These are phyloP conservation scores for Austroboletus novae-zelandiae DNA, from an alignment of 1,284 basidiomycete genomes.

Conservation along the genomic window DNA sequence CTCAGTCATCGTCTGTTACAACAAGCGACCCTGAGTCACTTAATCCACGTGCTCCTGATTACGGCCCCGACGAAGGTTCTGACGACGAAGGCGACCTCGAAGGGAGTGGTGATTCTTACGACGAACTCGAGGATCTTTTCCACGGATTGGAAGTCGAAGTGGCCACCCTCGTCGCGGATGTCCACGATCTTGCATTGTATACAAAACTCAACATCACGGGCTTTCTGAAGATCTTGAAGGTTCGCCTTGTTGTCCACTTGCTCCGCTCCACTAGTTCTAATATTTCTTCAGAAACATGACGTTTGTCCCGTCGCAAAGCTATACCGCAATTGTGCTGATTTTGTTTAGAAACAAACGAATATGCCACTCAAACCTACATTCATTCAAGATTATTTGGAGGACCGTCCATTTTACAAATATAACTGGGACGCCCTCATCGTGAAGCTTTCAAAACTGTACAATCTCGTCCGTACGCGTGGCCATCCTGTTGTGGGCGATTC, in stretches of 20 bases:
- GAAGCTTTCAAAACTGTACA: conserved; percentile 94
- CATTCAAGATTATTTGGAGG: conserved; percentile 90
- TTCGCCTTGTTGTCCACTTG: conserved; percentile 24
- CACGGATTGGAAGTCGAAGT: conserved; percentile 92
- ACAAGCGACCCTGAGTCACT: conserved; percentile 58
- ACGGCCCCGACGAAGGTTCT: conserved; percentile 68
- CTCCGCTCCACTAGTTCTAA: conserved; percentile 4
- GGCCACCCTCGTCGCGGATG: conserved; percentile 94
- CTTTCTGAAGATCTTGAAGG: conserved; percentile 99
- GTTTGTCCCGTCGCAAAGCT: conserved; percentile 37
- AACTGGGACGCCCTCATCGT: conserved; percentile 94
- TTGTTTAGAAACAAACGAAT: conserved; percentile 75
- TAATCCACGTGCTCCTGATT: conserved; percentile 43
- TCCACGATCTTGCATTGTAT: conserved; percentile 95
- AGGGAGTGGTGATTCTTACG: conserved; percentile 66
- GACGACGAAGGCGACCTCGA: conserved; percentile 63
- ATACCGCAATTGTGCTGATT: conserved; percentile 8
- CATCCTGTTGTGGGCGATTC: conserved; percentile 94
- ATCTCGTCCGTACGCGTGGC: conserved; percentile 93
- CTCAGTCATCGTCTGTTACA: conserved; percentile 28
- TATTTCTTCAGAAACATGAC: conserved; percentile 68
- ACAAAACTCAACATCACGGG: conserved; percentile 97
- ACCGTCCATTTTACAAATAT: conserved; percentile 95
- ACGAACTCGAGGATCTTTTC: conserved; percentile 87
- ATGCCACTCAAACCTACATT: conserved; percentile 66